A percentile compares a stretch with the other conserved stretches of the same genome.
phyloP scores from a whole-genome alignment of 208 protist species.

The Leishmania arabica region DNA sequence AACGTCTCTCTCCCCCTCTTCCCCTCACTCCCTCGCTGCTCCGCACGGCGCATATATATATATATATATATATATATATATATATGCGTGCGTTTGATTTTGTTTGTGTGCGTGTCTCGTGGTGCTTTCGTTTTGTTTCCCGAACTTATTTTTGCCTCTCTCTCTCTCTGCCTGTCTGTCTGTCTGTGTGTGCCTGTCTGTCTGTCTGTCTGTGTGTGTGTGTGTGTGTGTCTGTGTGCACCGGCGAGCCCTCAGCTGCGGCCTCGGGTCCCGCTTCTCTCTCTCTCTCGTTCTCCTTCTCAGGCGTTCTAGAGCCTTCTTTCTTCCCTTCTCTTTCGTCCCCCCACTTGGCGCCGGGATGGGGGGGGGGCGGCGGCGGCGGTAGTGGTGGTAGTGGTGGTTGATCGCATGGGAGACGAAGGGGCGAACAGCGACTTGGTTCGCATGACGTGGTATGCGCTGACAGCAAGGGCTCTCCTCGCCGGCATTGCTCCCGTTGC shows the following conservation, averaged over 20 bases:
- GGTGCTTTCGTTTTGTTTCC: conserved; percentile 9
- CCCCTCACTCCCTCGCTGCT: not conserved
- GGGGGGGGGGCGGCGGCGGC: not conserved
- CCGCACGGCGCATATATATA: not conserved
- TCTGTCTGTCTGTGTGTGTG: too few species aligned
- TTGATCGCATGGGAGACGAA: not conserved
- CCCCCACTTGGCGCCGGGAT: too few species aligned
- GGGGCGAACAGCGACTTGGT: not conserved
- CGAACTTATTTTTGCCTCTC: not conserved
- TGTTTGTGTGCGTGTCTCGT: not conserved
- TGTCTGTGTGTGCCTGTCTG: too few species aligned
- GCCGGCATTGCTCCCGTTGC: not conserved
- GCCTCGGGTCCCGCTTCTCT: not conserved
- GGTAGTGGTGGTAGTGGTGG: not conserved
- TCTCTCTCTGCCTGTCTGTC: too few species aligned
- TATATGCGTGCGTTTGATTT: not conserved
- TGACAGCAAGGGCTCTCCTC: not conserved
- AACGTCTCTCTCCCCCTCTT: not conserved
- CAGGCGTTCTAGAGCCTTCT: not conserved
- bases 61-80: not conserved
- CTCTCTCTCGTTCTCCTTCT: not conserved
- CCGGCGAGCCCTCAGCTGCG: not conserved
- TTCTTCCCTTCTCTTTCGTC: not conserved
- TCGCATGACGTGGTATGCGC: not conserved
- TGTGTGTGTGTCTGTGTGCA: not conserved